These are phyloP conservation scores for Allomyces macrogynus DNA, from an alignment of 192 early-diverging fungal genomes.

Conservation along the genomic window DNA sequence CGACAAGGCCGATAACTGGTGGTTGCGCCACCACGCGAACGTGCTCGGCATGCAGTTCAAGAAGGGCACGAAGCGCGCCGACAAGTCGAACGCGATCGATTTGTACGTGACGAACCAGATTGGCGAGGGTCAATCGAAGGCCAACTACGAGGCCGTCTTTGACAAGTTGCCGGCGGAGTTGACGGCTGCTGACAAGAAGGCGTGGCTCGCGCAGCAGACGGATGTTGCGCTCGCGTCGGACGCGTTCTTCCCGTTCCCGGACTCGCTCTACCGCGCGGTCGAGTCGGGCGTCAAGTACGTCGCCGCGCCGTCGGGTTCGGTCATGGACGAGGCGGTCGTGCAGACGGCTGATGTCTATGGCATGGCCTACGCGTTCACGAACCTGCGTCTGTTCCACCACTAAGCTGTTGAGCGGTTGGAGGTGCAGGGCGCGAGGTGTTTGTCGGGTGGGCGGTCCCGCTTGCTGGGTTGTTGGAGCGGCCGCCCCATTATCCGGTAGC, in stretches of 20 bases:
- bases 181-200: slow-evolving; percentile 56
- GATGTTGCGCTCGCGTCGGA: slow-evolving; percentile 81
- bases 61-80: slow-evolving; percentile 69
- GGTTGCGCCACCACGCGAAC: slow-evolving; percentile 90
- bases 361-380: slow-evolving; percentile 73
- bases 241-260: slow-evolving; percentile 98
- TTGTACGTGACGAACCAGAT: slow-evolving; percentile 78
- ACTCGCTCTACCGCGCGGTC: slow-evolving; percentile 74
- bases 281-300: slow-evolving; percentile 69
- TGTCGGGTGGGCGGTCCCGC: no score
- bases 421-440: no score
- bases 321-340: slow-evolving; percentile 72
- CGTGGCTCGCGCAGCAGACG: slow-evolving; percentile 42
- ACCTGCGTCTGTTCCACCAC: slow-evolving; percentile 89
- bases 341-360: slow-evolving; percentile 55
- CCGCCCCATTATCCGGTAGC: no score
- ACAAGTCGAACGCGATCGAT: slow-evolving; percentile 94
- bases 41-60: slow-evolving; percentile 78
- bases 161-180: slow-evolving; percentile 54
- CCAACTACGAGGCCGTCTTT: slow-evolving; percentile 39
- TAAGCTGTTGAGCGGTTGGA: slow-evolving; percentile 13
- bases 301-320: slow-evolving; percentile 78
- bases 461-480: no score
- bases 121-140: slow-evolving; percentile 31
- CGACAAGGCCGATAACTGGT: slow-evolving; percentile 98